Base-by-base conservation (phyloP, 805 yeast genomes). In the Jamesozyma gamospora region DNA sequence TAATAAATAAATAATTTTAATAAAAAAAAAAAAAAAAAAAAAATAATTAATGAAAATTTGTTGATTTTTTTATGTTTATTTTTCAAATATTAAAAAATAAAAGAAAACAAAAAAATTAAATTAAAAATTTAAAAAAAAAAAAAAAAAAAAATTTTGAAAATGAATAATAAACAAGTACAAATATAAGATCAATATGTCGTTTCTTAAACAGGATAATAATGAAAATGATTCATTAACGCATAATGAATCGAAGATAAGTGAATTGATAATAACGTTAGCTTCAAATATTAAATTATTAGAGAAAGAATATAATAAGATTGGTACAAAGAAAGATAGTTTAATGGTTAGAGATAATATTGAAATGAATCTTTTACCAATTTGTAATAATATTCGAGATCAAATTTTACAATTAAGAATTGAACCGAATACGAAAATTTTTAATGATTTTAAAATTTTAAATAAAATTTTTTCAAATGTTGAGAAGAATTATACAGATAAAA, bases 371-470 rank as follows among this genome's bases (percentile, higher is more conserved):
- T 46, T 55, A 27, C 59, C 60, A 3, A 32, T 39, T 15, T 46
- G 51, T 35, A 44, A 41, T 30, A 39, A 41, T 4, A 36, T 50
- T 18, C 39, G 53, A 12, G 52, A 52, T 39, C 47, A 48, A 18
- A 46, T 52, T 16, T 41, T 43, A 12, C 43, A 32, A 6, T 36
- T 39, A 8, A 32, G 18, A 8, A 13, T 35, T 3, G 12, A 21
- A 5, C 38, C 41, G 16, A 43, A 45, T 4, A 43, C 47, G 16
- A 70, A 81, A 41, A 56, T 83, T 15, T 62, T 66, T 13, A 65
- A 65, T 17, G 90, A 83, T 55, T 77, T 74, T 48, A 65, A 65
- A 25, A 70, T 67, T 15, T 65, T 82, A 16, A 69, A 71, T 44
- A 61, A 61, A 33, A 70, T 60, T 53, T 76, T 63, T 56, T 67